These are phyloP conservation scores for Stentor roeselii DNA, from an alignment of 73 alveolate species.

Conservation along the genomic window DNA sequence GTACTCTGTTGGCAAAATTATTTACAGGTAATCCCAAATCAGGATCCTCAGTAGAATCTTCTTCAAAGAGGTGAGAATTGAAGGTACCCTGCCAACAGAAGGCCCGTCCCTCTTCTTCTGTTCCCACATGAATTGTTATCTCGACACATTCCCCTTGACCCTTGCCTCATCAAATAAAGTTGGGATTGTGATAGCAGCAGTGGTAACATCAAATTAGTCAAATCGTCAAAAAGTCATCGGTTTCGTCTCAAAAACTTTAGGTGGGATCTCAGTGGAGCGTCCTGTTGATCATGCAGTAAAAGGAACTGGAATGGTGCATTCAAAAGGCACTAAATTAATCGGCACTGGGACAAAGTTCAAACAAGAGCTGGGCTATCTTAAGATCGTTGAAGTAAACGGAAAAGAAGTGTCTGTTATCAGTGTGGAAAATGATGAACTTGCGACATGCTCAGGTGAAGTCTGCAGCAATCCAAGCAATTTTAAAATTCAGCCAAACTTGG, in stretches of 20 bases:
- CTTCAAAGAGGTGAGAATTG: background rate
- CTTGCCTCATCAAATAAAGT: background rate
- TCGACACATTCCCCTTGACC: background rate
- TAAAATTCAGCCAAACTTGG: background rate
- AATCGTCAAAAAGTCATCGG: background rate
- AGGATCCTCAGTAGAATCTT: background rate
- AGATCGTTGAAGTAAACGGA: background rate
- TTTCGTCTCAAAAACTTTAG: background rate
- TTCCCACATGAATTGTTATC: background rate
- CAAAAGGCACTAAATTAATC: background rate
- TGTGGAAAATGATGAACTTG: background rate
- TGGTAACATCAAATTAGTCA: background rate
- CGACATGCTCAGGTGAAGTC: background rate
- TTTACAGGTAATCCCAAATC: background rate
- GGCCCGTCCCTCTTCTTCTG: background rate
- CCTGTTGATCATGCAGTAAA: constrained; percentile 2
- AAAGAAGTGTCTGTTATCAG: background rate
- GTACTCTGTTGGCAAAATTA: background rate
- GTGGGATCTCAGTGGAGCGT: background rate
- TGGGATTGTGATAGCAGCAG: background rate
- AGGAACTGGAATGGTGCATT: background rate
- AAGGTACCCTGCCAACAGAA: background rate
- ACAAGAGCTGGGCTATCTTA: background rate
- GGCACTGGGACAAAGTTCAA: background rate
- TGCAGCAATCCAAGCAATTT: too few relatives aligned